phyloP scores from a whole-genome alignment of 176 grass and related monocot genomes.

The Paspalum vaginatum region DNA sequence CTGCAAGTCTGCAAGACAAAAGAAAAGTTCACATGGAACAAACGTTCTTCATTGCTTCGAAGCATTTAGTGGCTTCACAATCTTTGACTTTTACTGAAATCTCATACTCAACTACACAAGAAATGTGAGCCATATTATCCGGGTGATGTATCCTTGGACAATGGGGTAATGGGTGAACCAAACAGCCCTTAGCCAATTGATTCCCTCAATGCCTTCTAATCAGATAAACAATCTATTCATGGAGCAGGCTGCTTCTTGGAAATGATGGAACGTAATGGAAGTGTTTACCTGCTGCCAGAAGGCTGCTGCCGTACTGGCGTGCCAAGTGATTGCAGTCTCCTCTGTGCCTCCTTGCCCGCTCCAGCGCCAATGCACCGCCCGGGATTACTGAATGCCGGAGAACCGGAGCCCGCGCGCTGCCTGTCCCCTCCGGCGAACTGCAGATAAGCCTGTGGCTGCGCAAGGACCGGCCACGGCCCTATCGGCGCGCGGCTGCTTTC shows the following conservation, averaged over 20 bases:
- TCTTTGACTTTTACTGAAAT: not conserved
- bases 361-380: not conserved
- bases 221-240: not conserved
- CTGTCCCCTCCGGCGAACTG: not conserved
- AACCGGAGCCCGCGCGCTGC: not conserved
- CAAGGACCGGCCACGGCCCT: not conserved
- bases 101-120: not conserved
- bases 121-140: not conserved
- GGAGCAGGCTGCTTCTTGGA: not conserved
- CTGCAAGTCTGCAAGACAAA: too few species aligned
- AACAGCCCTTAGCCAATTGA: too few species aligned
- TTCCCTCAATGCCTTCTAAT: not conserved
- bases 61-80: not conserved
- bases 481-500: not conserved
- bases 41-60: not conserved
- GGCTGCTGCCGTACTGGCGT: too few species aligned
- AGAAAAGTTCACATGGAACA: too few species aligned
- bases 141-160: too few species aligned
- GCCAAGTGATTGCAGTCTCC: too few species aligned
- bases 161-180: too few species aligned
- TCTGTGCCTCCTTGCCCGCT: too few species aligned
- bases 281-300: too few species aligned
- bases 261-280: not conserved
- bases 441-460: not conserved
- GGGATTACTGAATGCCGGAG: not conserved